Base-by-base conservation (phyloP, 2,329 filamentous ascomycete genomes). In the Penicillium corylophilum region DNA sequence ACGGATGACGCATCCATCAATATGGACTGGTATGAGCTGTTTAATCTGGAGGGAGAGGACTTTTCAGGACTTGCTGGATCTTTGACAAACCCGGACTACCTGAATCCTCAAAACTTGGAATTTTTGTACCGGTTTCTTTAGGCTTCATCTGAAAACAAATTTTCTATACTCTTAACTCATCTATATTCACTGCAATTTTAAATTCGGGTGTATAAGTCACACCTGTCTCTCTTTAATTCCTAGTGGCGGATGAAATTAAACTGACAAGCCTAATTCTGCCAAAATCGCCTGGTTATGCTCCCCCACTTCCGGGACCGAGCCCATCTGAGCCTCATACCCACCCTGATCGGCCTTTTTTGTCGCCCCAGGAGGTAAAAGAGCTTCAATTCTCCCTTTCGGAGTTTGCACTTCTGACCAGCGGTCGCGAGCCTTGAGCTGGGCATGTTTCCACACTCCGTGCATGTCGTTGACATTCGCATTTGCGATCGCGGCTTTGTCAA, bases 381-480 rank as follows among this genome's bases (percentile, higher is more conserved):
- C 77, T 2, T 77, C 75, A 15, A 83, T 71, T 3, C 18, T 57
- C 0, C 81, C 79, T 1, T 59, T 66, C 0, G 78, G 71, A 0
- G 77, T 82, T 16, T 78, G 64, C 10, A 83, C 69, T 44, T 80
- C 65, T 0, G 76, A 74, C 79, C 80, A 83, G 10, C 81, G 67
- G 0, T 68, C 64, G n/a, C 81, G 67, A 1, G 79, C 79, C 38
- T 69, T 63, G 0, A 83, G 69, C 53, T 82, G 81, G 1, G 76
- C 76, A 54, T 83, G 81, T 0, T 76, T 64, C 80, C 80, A 82
- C 0, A 83, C 71, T 3, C 71, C 78, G 10, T 77, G 68, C 78
- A 83, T 81, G 40, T 80, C 74, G 48, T 81, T 82, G 20, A 83
- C 72, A 31, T 74, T 79, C 3, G 80, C 79, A 56, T 83, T 83